phyloP scores from a whole-genome alignment of 1,284 basidiomycete species.

The Ustilago tritici region DNA sequence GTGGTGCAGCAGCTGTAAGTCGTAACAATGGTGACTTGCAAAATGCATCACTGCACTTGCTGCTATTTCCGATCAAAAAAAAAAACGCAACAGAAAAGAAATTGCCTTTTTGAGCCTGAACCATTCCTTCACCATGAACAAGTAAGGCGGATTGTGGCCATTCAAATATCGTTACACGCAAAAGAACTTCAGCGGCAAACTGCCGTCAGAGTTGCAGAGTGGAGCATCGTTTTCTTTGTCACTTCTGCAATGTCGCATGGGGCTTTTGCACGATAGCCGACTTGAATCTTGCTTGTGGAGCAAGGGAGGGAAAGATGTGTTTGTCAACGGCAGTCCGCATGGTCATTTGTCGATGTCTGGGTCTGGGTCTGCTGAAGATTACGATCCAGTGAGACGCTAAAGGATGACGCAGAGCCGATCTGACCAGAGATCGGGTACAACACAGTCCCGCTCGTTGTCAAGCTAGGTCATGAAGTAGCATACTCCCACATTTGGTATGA shows the following conservation, averaged over 20 bases:
- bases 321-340: slow-evolving; percentile 5
- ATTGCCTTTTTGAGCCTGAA: background rate
- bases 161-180: background rate
- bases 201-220: background rate
- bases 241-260: background rate
- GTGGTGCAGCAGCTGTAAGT: background rate
- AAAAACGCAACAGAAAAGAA: background rate
- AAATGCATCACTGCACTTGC: background rate
- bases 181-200: background rate
- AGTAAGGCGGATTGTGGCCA: background rate
- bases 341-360: background rate
- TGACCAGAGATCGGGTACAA: too few species aligned
- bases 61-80: slow-evolving; percentile 6
- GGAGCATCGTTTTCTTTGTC: background rate
- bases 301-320: background rate
- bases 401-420: too few species aligned
- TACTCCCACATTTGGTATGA: too few species aligned
- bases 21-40: background rate
- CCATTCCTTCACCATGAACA: background rate
- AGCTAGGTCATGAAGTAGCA: too few species aligned
- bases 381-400: too few species aligned
- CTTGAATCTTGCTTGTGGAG: background rate
- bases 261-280: background rate
- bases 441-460: too few species aligned
- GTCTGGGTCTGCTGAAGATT: too few species aligned